These are phyloP conservation scores for Gremmenia infestans DNA, from an alignment of 2,329 filamentous ascomycete species.

Conservation along the genomic window DNA sequence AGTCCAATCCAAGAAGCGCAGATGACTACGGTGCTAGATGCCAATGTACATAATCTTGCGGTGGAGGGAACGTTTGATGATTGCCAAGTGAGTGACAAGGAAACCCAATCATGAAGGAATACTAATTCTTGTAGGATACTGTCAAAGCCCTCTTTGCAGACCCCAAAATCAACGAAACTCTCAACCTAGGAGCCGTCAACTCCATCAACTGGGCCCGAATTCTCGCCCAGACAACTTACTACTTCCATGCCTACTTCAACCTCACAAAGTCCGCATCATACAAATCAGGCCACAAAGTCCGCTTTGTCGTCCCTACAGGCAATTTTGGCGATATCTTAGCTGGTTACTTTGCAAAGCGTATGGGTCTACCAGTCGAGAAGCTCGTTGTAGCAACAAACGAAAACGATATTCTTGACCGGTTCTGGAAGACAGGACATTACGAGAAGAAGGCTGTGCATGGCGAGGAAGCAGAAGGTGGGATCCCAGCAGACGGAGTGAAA, in stretches of 20 bases:
- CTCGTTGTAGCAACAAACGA: slow-evolving; percentile 93
- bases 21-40: slow-evolving; percentile 90
- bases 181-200: slow-evolving; percentile 89
- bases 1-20: slow-evolving; percentile 91
- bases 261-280: slow-evolving; percentile 60
- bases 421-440: slow-evolving; percentile 87
- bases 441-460: slow-evolving; percentile 71
- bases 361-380: slow-evolving; percentile 85
- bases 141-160: slow-evolving; percentile 92
- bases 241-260: slow-evolving; percentile 90
- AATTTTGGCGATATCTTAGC: slow-evolving; percentile 96
- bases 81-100: slow-evolving; percentile 62
- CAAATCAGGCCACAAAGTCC: slow-evolving; percentile 62
- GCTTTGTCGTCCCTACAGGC: slow-evolving; percentile 88
- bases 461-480: slow-evolving; percentile 48
- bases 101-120: background rate
- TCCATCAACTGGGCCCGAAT: slow-evolving; percentile 96
- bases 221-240: slow-evolving; percentile 94
- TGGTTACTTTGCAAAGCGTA: slow-evolving; percentile 85
- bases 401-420: slow-evolving; percentile 94
- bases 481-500: slow-evolving; percentile 51
- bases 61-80: slow-evolving; percentile 93
- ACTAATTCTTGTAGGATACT: slow-evolving; percentile 56
- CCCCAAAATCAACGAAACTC: slow-evolving; percentile 71
- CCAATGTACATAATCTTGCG: slow-evolving; percentile 88